Conservation (phyloP, 139 green algal species). For the Micractinium conductrix region DNA sequence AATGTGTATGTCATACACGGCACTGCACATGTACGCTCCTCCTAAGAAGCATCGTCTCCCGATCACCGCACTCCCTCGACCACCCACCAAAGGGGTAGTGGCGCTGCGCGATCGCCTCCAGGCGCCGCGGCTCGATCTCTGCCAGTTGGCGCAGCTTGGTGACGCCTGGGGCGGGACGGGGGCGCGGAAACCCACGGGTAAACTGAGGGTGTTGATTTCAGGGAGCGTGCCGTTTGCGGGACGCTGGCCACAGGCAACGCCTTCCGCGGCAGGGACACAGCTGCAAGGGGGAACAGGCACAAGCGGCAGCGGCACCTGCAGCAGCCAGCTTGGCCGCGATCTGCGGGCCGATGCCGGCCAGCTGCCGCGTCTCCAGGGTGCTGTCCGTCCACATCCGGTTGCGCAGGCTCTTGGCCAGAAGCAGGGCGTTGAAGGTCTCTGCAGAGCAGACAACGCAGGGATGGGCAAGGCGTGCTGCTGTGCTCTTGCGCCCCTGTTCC, state of each 20-base stretch:
- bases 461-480: background rate
- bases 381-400: slow-evolving; percentile 69
- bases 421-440: slow-evolving; percentile 55
- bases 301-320: too few species aligned
- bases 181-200: too few species aligned
- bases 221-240: too few species aligned
- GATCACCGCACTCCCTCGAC: background rate
- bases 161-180: too few species aligned
- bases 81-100: slow-evolving; percentile 77
- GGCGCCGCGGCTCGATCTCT: slow-evolving; percentile 55
- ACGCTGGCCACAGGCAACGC: too few species aligned
- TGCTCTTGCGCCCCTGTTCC: background rate
- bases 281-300: too few species aligned
- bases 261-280: too few species aligned
- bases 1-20: background rate
- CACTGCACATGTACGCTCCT: background rate
- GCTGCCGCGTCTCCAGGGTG: slow-evolving; percentile 38
- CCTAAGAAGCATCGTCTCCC: background rate
- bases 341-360: slow-evolving; percentile 22
- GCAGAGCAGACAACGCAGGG: background rate
- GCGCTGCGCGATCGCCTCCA: slow-evolving; percentile 67
- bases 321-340: slow-evolving; percentile 52
- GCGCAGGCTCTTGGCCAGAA: slow-evolving; percentile 63
- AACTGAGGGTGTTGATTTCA: too few species aligned
- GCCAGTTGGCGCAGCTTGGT: slow-evolving; percentile 52